These are phyloP conservation scores for Termitomyces bulborhizus DNA, from an alignment of 768 basidiomycete genomes.

Conservation along the genomic window DNA sequence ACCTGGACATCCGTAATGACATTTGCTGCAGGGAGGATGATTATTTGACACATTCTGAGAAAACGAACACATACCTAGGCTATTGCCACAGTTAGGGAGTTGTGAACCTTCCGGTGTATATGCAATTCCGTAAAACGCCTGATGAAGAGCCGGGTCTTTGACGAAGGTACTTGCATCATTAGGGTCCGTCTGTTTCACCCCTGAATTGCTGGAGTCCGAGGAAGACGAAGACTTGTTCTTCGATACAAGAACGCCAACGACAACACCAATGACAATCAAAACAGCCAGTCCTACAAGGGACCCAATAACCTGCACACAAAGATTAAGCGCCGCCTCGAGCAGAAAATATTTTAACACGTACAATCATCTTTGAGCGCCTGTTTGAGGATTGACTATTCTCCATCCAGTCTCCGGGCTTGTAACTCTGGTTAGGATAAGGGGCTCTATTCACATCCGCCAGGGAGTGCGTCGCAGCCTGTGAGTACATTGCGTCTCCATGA, in stretches of 20 bases:
- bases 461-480: constrained; percentile 14
- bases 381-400: constrained; percentile 6
- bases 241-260: constrained; percentile 50
- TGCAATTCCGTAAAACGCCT: constrained; percentile 81
- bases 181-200: constrained; percentile 25
- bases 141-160: constrained; percentile 61
- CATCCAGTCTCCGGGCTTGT: constrained; percentile 16
- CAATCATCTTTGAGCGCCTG: constrained; percentile 19
- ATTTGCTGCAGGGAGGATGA: constrained; percentile 25
- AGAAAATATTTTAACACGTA: constrained; percentile 6
- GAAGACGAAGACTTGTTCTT: constrained; percentile 23
- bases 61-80: constrained; percentile 27
- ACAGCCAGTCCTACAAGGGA: constrained; percentile 26
- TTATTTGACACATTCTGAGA: not conserved
- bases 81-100: constrained; percentile 62
- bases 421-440: constrained; percentile 8
- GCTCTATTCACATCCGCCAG: constrained; percentile 7
- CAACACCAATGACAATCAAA: constrained; percentile 44
- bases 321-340: not conserved
- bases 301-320: constrained; percentile 39
- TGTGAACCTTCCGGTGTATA: constrained; percentile 80
- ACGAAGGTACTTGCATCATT: constrained; percentile 76
- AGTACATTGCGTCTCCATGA: constrained; percentile 13
- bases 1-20: constrained; percentile 74
- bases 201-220: constrained; percentile 9